Percentiles rank a stretch among this genome's conserved stretches.
Evolutionary conservation across 169 alveolate species (phyloP).

Genomic region (Miamiensis avidus): DNA sequence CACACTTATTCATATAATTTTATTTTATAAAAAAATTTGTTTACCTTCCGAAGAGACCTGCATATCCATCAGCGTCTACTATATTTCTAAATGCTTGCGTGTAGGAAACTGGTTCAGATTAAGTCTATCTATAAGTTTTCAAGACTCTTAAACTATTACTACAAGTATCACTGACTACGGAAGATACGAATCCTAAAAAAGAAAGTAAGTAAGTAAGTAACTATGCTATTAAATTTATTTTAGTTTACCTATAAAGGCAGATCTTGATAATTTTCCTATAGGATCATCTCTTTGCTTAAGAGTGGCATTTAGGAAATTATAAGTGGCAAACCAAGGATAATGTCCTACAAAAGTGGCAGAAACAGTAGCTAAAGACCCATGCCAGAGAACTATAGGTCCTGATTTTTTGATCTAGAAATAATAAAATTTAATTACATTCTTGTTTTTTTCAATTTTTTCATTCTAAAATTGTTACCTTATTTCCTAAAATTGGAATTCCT

Average conservation of each 20-base stretch:
- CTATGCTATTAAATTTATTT: too few species aligned
- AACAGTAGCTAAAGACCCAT: conserved; percentile 79
- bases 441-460: not conserved
- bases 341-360: conserved; percentile 77
- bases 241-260: conserved; percentile 74
- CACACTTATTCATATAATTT: too few species aligned
- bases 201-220: too few species aligned
- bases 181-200: conserved; percentile 60
- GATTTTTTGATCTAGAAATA: not conserved
- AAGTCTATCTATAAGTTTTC: conserved; percentile 80
- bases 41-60: conserved; percentile 59
- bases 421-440: too few species aligned
- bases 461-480: conserved; percentile 38
- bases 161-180: conserved; percentile 77
- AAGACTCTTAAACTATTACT: conserved; percentile 84
- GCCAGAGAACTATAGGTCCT: conserved; percentile 57
- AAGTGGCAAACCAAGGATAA: conserved; percentile 89
- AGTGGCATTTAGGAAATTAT: conserved; percentile 75
- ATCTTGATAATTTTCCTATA: conserved; percentile 52
- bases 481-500: conserved; percentile 59
- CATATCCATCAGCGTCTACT: conserved; percentile 66
- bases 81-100: conserved; percentile 59
- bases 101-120: conserved; percentile 63
- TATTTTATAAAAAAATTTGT: too few species aligned
- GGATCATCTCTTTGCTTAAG: conserved; percentile 67